These are phyloP conservation scores for Akebia trifoliata DNA, from an alignment of 164 flowering plant species.

Conservation along the genomic window DNA sequence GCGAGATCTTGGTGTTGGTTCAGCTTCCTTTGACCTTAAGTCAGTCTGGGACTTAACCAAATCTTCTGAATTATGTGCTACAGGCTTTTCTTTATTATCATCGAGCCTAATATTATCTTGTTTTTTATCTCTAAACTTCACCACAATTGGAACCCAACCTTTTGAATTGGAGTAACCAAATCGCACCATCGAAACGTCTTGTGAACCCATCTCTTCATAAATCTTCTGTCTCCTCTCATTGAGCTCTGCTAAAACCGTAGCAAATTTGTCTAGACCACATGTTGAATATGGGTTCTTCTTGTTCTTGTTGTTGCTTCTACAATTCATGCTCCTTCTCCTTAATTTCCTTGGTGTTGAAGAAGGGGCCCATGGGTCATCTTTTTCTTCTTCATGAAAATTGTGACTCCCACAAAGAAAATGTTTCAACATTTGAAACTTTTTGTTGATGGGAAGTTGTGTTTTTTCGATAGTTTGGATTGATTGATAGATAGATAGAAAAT, in stretches of 20 bases:
- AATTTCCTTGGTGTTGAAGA: constrained; percentile 29
- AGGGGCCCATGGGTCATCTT: constrained; percentile 10
- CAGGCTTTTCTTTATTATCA: not conserved
- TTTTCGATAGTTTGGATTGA: no score
- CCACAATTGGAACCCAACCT: constrained; percentile 40
- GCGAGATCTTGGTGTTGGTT: no score
- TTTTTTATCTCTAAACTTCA: constrained; percentile 28
- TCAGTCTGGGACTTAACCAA: not conserved
- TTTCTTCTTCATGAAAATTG: constrained; percentile 20
- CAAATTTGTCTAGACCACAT: constrained; percentile 50
- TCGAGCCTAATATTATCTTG: constrained; percentile 1
- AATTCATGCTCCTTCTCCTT: constrained; percentile 11
- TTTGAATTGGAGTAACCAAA: constrained; percentile 39
- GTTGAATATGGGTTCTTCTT: constrained; percentile 50
- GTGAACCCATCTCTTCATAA: constrained; percentile 24
- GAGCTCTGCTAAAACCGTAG: constrained; percentile 44
- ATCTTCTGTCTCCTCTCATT: constrained; percentile 46
- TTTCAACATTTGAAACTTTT: constrained; percentile 29
- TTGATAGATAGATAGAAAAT: no score
- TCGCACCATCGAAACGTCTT: constrained; percentile 36
- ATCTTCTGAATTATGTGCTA: not conserved
- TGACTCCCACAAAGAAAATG: constrained; percentile 26
- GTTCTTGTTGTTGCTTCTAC: constrained; percentile 5
- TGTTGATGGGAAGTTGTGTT: no score
- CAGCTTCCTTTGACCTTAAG: no score